Conservation (phyloP, 495 filamentous ascomycete species). For the Penicillium crystallinum region DNA sequence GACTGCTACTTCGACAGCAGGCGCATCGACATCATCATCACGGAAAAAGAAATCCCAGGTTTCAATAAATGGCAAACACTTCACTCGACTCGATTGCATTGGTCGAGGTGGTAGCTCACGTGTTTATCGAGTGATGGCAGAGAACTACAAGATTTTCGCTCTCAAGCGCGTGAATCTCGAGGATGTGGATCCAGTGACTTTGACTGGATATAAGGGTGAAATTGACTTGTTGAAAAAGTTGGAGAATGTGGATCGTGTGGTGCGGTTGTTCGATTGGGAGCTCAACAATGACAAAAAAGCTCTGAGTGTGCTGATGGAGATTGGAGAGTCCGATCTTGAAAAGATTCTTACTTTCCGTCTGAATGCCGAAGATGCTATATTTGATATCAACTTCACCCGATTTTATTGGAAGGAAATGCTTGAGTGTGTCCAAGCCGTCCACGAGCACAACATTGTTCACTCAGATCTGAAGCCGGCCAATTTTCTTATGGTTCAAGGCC, state of each 20-base stretch:
- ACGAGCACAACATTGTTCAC: slow-evolving; percentile 86
- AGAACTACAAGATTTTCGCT: slow-evolving; percentile 91
- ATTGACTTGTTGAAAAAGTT: slow-evolving; percentile 86
- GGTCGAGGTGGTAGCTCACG: slow-evolving; percentile 88
- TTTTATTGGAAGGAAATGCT: slow-evolving; percentile 99
- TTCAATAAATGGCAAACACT: slow-evolving; percentile 84
- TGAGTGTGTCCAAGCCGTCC: slow-evolving; percentile 85
- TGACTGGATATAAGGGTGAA: slow-evolving; percentile 91
- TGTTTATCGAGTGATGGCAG: slow-evolving; percentile 95
- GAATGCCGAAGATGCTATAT: slow-evolving; percentile 64
- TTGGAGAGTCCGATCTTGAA: slow-evolving; percentile 91
- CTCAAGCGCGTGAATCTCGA: slow-evolving; percentile 89
- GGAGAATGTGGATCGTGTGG: slow-evolving; percentile 78
- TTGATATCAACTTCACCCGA: slow-evolving; percentile 87
- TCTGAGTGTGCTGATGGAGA: slow-evolving; percentile 93
- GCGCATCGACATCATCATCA: slow-evolving; percentile 65
- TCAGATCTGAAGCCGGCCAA: slow-evolving; percentile 96
- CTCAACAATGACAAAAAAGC: slow-evolving; percentile 83
- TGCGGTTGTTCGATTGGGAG: slow-evolving; percentile 87
- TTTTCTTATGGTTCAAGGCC: slow-evolving; percentile 80
- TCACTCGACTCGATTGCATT: slow-evolving; percentile 81
- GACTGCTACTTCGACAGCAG: slow-evolving; percentile 79
- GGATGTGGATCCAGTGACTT: slow-evolving; percentile 75
- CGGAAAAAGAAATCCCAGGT: slow-evolving; percentile 73
- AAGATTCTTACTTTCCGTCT: slow-evolving; percentile 72